Conservation (phyloP, 83 land plant species). For the Diphasiastrum complanatum region DNA sequence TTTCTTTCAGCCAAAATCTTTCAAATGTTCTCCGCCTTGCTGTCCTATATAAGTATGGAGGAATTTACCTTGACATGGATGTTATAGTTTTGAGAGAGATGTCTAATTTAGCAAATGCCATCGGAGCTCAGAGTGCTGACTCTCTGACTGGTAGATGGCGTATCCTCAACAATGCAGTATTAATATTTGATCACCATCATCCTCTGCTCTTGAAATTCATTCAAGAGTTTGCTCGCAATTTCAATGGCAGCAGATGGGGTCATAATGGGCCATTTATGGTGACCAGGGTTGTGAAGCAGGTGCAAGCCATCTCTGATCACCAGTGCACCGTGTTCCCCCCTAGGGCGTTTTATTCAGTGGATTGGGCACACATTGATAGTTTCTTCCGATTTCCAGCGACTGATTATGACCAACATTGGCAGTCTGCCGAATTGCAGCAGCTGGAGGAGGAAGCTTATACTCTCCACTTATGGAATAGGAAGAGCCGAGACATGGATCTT, state of each 20-base stretch:
- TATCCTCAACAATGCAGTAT: constrained; percentile 73
- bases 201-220: constrained; percentile 55
- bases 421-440: too few relatives aligned
- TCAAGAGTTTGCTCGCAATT: constrained; percentile 59
- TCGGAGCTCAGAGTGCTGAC: too few relatives aligned
- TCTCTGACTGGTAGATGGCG: too few relatives aligned
- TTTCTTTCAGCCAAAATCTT: constrained; percentile 20
- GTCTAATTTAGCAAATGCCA: background rate
- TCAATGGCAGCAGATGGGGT: constrained; percentile 85
- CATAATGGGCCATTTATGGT: constrained; percentile 84
- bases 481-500: constrained; percentile 34
- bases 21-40: constrained; percentile 17
- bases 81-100: constrained; percentile 10
- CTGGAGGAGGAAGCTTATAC: too few relatives aligned
- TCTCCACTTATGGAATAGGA: too few relatives aligned
- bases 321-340: constrained; percentile 48
- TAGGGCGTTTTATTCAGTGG: constrained; percentile 61
- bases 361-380: constrained; percentile 44
- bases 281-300: constrained; percentile 47
- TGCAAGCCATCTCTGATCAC: constrained; percentile 12
- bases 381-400: constrained; percentile 34
- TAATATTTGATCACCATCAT: constrained; percentile 56
- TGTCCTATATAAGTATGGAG: constrained; percentile 22
- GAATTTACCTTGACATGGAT: constrained; percentile 19
- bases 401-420: constrained; percentile 33